Percentiles rank a stretch among this genome's conserved stretches.
These are phyloP conservation scores for Guillardia theta DNA, from an alignment of 78 protist genomes.

Conservation along the genomic window DNA sequence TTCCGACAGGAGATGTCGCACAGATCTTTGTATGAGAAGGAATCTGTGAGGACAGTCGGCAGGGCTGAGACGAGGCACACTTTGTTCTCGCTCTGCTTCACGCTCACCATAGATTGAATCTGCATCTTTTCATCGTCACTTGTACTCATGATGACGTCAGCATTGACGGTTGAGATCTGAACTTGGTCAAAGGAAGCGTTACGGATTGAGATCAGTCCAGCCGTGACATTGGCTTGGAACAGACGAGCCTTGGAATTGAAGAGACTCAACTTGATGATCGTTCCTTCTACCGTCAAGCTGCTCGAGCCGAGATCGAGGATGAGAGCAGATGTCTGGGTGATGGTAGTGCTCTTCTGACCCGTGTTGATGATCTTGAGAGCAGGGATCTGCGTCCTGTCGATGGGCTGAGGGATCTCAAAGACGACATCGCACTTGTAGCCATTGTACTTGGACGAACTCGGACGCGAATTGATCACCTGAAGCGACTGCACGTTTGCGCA, in stretches of 20 bases:
- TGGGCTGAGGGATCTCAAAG: background rate
- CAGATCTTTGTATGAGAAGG: background rate
- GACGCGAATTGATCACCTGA: background rate
- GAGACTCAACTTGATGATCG: background rate
- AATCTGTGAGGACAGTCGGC: background rate
- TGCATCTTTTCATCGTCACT: background rate
- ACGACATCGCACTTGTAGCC: background rate
- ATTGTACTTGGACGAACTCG: background rate
- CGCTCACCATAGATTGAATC: background rate
- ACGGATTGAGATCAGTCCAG: background rate
- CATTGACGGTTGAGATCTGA: no score
- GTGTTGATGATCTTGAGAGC: background rate
- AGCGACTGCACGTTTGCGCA: background rate
- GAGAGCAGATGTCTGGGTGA: background rate
- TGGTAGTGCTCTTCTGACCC: background rate
- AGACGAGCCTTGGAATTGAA: background rate
- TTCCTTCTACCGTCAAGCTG: background rate
- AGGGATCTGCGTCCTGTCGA: background rate
- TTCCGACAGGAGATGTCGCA: background rate
- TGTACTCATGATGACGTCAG: background rate
- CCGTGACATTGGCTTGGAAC: background rate
- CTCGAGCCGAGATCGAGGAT: background rate
- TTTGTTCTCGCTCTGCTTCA: background rate
- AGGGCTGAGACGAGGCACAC: conserved; percentile 1
- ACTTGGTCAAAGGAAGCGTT: conserved; percentile 14